Conservation (phyloP, 116 monocot genomes). For the Phalaenopsis hybrid region DNA sequence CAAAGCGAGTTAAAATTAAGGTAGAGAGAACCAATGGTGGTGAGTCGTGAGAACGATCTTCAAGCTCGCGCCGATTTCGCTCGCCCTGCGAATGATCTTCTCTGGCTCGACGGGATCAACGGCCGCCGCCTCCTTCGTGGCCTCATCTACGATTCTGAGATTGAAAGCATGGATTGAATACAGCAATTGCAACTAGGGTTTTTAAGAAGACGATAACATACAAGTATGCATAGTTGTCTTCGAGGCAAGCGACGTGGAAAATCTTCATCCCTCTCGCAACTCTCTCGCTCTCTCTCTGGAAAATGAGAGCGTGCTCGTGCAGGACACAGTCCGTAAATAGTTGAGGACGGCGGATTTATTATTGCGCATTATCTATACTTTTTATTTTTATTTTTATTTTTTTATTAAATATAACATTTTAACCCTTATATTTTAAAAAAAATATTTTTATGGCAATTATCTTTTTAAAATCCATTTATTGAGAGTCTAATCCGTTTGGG, state of each 20-base stretch:
- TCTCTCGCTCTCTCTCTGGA: background rate
- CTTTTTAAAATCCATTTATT: too few species aligned
- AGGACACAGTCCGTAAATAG: too few species aligned
- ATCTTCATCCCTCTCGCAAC: slow-evolving; percentile 51
- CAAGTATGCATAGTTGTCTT: slow-evolving; percentile 95
- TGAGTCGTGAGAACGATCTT: slow-evolving; percentile 92
- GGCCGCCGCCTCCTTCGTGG: slow-evolving; percentile 59
- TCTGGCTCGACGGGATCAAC: slow-evolving; percentile 95
- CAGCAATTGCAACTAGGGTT: background rate
- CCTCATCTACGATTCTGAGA: slow-evolving; percentile 65
- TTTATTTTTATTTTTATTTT: too few species aligned
- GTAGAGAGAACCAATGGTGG: slow-evolving; percentile 60
- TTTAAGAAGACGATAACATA: slow-evolving; percentile 30
- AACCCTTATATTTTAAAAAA: too few species aligned
- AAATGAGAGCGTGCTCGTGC: too few species aligned
- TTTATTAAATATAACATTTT: too few species aligned
- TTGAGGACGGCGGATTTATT: background rate
- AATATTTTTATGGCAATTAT: too few species aligned
- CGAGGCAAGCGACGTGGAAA: slow-evolving; percentile 61
- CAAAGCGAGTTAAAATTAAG: too few species aligned
- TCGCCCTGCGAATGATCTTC: slow-evolving; percentile 59
- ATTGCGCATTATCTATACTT: too few species aligned
- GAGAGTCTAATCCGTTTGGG: too few species aligned
- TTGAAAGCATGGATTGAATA: background rate
- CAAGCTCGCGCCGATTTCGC: slow-evolving; percentile 50